Evolutionary conservation across 805 yeast species (phyloP).

Genomic region (Nakazawaea ambrosiae): DNA sequence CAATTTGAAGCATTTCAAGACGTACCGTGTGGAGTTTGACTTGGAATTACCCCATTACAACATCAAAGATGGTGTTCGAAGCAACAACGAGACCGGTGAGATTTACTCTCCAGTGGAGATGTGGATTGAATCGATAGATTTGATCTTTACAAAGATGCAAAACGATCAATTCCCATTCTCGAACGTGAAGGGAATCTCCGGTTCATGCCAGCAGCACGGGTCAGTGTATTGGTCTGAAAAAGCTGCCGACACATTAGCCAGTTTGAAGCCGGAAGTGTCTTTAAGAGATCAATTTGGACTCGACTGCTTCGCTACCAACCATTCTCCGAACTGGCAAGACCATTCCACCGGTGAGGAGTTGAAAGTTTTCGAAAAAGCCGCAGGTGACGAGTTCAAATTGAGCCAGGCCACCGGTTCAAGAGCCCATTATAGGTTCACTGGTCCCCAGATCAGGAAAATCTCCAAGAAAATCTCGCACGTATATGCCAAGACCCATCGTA

Average conservation of each 20-base stretch:
- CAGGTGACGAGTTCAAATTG: conserved; percentile 53
- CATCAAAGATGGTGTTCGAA: conserved; percentile 67
- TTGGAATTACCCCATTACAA: conserved; percentile 51
- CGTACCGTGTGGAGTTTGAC: conserved; percentile 70
- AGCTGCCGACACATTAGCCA: conserved; percentile 34
- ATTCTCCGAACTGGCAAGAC: conserved; percentile 93
- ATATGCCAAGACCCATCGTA: conserved; percentile 51
- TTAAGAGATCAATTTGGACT: conserved; percentile 42
- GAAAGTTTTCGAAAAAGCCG: conserved; percentile 46
- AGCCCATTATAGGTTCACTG: conserved; percentile 87
- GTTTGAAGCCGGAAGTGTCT: conserved; percentile 24
- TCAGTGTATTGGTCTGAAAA: conserved; percentile 69
- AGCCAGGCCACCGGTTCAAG: conserved; percentile 75
- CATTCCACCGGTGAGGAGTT: conserved; percentile 77
- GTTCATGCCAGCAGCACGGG: conserved; percentile 92
- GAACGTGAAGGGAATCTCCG: conserved; percentile 60
- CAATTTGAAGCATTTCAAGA: conserved; percentile 41
- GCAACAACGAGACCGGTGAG: conserved; percentile 45
- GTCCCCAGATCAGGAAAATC: conserved; percentile 81
- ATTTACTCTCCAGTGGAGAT: conserved; percentile 77
- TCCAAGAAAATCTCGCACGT: conserved; percentile 44
- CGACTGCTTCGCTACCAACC: conserved; percentile 50
- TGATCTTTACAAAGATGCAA: conserved; percentile 46
- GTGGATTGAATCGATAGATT: conserved; percentile 84
- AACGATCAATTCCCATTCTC: conserved; percentile 47